These are phyloP conservation scores for Hyaloperonospora arabidopsidis DNA, from an alignment of 352 stramenopile species.

Conservation along the genomic window DNA sequence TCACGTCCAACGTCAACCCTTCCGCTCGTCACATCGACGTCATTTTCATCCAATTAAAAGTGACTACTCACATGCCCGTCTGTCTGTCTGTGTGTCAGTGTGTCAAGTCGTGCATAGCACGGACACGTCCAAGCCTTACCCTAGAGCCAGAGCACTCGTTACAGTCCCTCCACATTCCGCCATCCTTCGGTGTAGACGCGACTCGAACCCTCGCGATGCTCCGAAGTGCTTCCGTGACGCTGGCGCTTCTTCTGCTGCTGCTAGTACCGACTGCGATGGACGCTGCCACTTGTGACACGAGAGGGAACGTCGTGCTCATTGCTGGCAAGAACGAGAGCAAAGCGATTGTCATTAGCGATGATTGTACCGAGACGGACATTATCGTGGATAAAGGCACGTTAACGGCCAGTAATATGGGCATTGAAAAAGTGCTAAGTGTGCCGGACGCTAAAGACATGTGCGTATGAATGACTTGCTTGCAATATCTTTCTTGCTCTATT, in stretches of 20 bases:
- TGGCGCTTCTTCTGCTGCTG: not conserved
- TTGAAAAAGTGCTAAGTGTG: conserved; percentile 41
- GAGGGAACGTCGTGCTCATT: conserved; percentile 35
- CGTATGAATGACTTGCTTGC: not conserved
- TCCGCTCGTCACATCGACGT: too few relatives aligned
- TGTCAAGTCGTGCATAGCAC: too few relatives aligned
- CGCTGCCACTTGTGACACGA: conserved; percentile 26
- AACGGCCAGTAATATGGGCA: conserved; percentile 31
- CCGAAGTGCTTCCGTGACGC: too few relatives aligned
- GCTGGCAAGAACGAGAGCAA: conserved; percentile 23
- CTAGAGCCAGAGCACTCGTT: too few relatives aligned
- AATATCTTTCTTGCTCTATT: not conserved
- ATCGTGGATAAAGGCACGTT: conserved; percentile 31
- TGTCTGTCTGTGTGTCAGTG: too few relatives aligned
- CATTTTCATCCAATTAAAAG: too few relatives aligned
- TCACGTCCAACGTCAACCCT: too few relatives aligned
- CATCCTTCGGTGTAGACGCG: too few relatives aligned
- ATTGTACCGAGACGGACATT: conserved; percentile 30
- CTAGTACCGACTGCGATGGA: conserved; percentile 4
- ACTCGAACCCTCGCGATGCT: too few relatives aligned
- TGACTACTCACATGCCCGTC: too few relatives aligned
- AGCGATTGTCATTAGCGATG: conserved; percentile 31
- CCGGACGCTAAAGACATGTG: conserved; percentile 45
- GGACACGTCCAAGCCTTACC: too few relatives aligned
- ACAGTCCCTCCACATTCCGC: too few relatives aligned